Base-by-base conservation (phyloP, 2,329 filamentous ascomycete species). In the Penicillium brasilianum region DNA sequence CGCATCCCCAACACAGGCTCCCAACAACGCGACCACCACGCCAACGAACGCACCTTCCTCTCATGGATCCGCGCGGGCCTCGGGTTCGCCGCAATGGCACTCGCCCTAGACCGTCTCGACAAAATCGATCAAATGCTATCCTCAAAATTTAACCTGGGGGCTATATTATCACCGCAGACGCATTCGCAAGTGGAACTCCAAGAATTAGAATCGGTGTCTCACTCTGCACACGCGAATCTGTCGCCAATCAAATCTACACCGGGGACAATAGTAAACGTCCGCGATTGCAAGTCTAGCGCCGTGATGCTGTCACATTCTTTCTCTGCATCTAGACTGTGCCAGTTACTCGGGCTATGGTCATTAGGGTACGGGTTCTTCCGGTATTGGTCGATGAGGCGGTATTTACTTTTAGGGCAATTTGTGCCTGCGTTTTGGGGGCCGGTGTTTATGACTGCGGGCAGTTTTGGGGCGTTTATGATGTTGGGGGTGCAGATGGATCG, bases 51-150 rank as follows among this genome's bases (percentile, higher is more conserved):
- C 34, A 74, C 72, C 4, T 74, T 74, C 54, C 69, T 74, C 13
- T 74, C 72, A 58, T 74, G 72, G 72, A 74, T 70, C 1, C 71
- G 72, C 37, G 71, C 72, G 61, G 72, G 71, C 18, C 72, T 74
- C 14, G 71, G 69, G 10, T 74, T 74, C 48, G 71, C 68, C 16
- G 71, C 71, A 4, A 73, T 74, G 71, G 69, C 67, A 1, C 62
- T 74, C 6, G 71, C 71, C 4, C 65, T 74, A 9, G 70, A 71
- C 13, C 66, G 71, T n/a, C 54, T 74, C 4, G 67, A 67, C 6
- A 58, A 70, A 13, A 72, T 74, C 20, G 71, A 74, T 48, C 67
- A 58, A n/a, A 41, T 74, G 3, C 57, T 73, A 14, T 63, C 60
- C n/a, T 59, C 57, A 6, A 65, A 63, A 56, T 50, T 60, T 8